Base-by-base conservation (phyloP, 2,329 filamentous ascomycete species). In the Colletotrichum neosansevieriae region DNA sequence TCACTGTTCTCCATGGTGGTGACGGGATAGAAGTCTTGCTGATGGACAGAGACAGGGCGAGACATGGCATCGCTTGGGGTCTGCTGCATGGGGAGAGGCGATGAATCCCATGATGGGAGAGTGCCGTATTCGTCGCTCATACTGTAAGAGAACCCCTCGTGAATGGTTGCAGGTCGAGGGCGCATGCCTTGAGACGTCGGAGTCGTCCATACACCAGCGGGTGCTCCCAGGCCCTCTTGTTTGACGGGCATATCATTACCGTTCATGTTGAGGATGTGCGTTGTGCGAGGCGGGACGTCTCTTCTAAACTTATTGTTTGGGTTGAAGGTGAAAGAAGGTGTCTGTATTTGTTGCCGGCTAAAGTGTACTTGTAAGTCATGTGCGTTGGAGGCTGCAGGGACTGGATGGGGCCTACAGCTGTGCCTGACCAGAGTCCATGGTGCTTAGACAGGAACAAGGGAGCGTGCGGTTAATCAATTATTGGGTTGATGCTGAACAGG, bases 111-210 rank as follows among this genome's bases (percentile, higher is more conserved):
- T 3, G 85, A 82, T 15, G 85, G 81, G 51, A 89, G 75, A 4
- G 83, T 80, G 51, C 81, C 80, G 71, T 83, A 87, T 50, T 86
- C 83, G 70, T 88, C 86, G 40, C 82, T 81, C 70, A 87, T 79
- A 73, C 84, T 87, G 77, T 87, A 90, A 17, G 86, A 86, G 74
- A 89, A 89, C 58, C 84, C 86, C 74, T 89, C 87, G 72, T 89
- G 86, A 65, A 89, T 88, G 44, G 87, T 88, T 49, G 85, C 85
- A 62, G 88, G 87, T 44, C 86, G 83, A 53, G 84, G 85, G 70
- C 85, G 82, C 72, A 82, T 76, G 67, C 82, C 78, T 61, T 86
- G 84, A 45, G 86, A 80, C 12, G 81, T 83, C 9, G 87, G 85
- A 57, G 86, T 86, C 64, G 86, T 85, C 86, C 87, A 89, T 72